These are phyloP conservation scores for Podaxis mareebaensis DNA, from an alignment of 768 basidiomycete species.

Conservation along the genomic window DNA sequence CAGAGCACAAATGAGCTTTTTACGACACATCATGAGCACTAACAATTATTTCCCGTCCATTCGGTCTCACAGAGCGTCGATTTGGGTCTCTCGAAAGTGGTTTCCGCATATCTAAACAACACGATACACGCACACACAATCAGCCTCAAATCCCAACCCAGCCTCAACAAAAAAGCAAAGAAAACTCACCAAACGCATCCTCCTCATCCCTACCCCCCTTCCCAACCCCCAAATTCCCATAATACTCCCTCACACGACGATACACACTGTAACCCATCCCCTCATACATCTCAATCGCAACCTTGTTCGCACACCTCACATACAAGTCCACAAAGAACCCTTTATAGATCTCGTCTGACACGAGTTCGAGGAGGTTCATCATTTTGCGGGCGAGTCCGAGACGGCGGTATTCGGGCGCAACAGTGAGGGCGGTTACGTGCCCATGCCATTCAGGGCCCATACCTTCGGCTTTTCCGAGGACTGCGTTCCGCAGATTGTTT, in stretches of 20 bases:
- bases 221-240: constrained; percentile 73
- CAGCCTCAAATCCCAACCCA: background rate
- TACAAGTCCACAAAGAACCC: constrained; percentile 95
- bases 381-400: constrained; percentile 84
- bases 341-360: constrained; percentile 78
- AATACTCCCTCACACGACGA: constrained; percentile 88
- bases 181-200: constrained; percentile 82
- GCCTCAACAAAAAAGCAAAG: background rate
- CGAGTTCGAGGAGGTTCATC: constrained; percentile 83
- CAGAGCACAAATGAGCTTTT: constrained; percentile 14
- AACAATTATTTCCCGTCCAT: constrained; percentile 74
- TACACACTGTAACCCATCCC: constrained; percentile 92
- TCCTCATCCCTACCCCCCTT: constrained; percentile 82
- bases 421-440: constrained; percentile 93
- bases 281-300: constrained; percentile 93
- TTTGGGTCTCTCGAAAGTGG: constrained; percentile 62
- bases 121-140: background rate
- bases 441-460: constrained; percentile 78
- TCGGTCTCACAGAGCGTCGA: constrained; percentile 66
- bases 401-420: constrained; percentile 91
- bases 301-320: constrained; percentile 82
- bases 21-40: constrained; percentile 60
- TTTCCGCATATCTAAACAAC: constrained; percentile 62
- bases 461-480: constrained; percentile 94
- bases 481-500: constrained; percentile 38